Conservation (phyloP, 352 stramenopile species). For the Phytophthora pisi region DNA sequence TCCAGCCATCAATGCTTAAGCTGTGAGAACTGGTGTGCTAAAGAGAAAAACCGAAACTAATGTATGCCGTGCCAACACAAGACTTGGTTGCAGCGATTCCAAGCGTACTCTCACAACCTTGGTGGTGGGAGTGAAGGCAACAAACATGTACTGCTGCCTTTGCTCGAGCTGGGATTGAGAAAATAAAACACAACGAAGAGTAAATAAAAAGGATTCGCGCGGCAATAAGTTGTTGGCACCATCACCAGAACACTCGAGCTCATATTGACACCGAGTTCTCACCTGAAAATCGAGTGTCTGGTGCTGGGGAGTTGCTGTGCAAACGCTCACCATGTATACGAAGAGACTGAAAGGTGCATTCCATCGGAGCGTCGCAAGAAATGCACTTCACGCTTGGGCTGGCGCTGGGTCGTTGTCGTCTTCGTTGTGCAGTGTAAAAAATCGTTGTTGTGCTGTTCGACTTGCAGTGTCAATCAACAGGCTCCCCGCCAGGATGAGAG, state of each 20-base stretch:
- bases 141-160: background rate
- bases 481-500: slow-evolving; percentile 21
- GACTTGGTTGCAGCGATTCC: background rate
- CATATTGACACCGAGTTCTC: slow-evolving; percentile 5
- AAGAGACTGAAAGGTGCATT: slow-evolving; percentile 23
- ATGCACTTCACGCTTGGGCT: slow-evolving; percentile 11
- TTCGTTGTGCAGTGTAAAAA: slow-evolving; percentile 34
- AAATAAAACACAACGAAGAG: slow-evolving; percentile 2
- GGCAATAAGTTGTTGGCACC: slow-evolving; percentile 3
- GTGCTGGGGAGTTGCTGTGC: background rate
- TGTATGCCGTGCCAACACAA: slow-evolving; percentile 3
- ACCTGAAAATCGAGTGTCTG: slow-evolving; percentile 18
- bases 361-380: slow-evolving; percentile 15
- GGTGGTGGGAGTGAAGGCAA: background rate
- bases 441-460: slow-evolving; percentile 9
- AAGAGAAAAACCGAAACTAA: background rate
- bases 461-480: slow-evolving; percentile 15
- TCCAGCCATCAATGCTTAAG: slow-evolving; percentile 42
- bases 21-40: background rate
- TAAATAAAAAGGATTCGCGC: slow-evolving; percentile 22
- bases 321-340: slow-evolving; percentile 28
- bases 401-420: slow-evolving; percentile 13
- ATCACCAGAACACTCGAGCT: background rate
- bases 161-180: background rate
- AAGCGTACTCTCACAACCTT: background rate